Evolutionary conservation across 306 rosid species (phyloP), one percentile per base, ranked within the genome.

Genomic region (Gastrolobium bilobum): DNA sequence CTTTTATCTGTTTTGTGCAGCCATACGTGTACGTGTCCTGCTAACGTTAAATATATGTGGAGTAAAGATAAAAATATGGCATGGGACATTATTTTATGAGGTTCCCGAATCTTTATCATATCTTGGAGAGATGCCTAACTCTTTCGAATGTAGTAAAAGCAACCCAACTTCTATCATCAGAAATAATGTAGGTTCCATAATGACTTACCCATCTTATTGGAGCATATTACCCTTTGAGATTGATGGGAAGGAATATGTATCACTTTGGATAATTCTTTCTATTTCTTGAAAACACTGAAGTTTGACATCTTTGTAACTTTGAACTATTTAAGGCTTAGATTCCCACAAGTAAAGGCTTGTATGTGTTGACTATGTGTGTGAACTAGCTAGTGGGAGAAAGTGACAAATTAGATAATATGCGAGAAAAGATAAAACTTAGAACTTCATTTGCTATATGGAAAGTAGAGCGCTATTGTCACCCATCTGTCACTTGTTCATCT

Each of bases 261-360:
- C 20, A 39, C 58, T 29, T 33, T 52, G 38, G 61, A 63, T 50
- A 42, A 40, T 72, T 51, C 54, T 61, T 71, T 40, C 15, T 3
- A n/a, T 54, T 48, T 50, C 48, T 70, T 70, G 42, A 75, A 46
- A 65, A 66, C 48, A 14, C 31, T 65, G 13, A 46, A 66, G 6
- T 38, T 47, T 59, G 38, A 58, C 57, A 52, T 67, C 75, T 35
- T 51, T 2, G 51, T 7, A 15, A 0, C 34, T 52, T 71, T 47
- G 26, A 57, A 9, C 13, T 35, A 34, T 3, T 54, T 68, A 37
- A 11, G 51, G 33, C 5, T 44, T 46, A 73, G 66, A 75, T 67
- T 78, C 61, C 38, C 20, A 78, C 68, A 31, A 44, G 54, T 66
- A 57, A 81, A 81, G 68, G 75, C 1, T 44, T 26, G 52, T 68